Base-by-base conservation (phyloP, 208 protist genomes). In the Crithidia bombi region DNA sequence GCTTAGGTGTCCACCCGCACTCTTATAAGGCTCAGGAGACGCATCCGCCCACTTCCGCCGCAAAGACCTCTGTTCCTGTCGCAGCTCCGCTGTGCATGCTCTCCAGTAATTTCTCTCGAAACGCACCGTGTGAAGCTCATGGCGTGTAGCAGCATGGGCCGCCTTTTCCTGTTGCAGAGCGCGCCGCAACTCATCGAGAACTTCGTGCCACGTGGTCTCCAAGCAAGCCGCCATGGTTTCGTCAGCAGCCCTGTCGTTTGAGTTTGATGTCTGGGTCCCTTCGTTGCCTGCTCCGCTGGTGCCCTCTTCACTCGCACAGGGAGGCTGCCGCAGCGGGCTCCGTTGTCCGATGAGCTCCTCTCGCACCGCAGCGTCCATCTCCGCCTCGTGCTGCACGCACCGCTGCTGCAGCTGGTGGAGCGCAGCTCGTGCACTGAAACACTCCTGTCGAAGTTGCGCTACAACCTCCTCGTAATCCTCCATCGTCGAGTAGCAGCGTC, bases 401-500 rank as follows among this genome's bases (percentile, higher is more conserved):
- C 50, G 51, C 30, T 38, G 54, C 35, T 47, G 61, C 21, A 30
- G 33, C 41, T 44, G 69, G 25, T 50, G 63, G 47, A 70, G 55
- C 39, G 57, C 25, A 3, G 52, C 62, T 17, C 41, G 49, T 10
- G 63, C 43, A 17, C 32, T 32, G 2, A 58, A 26, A 19, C 77
- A 69, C 36, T 56, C 66, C 21, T 74, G 69, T 10, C 71, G 73
- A 21, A 80, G 65, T 17, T 65, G 63, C 39, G 52, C 41, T 3
- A 78, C 26, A 10, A 70, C 64, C 25, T 28, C 47, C 46, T 82
- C 76, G 43, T 71, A 66, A 25, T 71, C 65, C n/a, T 82, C 78
- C 23, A 93, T 59, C 1, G 71, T 55, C 6, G 39, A 63, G 58
- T 86, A 81, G 58, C 84, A 90, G 49, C 63, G 70, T 19, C 88